Percentiles rank a stretch among this genome's conserved stretches.
Evolutionary conservation across 129 eudicot genomes (phyloP).

Genomic region (Smallanthus sonchifolius): DNA sequence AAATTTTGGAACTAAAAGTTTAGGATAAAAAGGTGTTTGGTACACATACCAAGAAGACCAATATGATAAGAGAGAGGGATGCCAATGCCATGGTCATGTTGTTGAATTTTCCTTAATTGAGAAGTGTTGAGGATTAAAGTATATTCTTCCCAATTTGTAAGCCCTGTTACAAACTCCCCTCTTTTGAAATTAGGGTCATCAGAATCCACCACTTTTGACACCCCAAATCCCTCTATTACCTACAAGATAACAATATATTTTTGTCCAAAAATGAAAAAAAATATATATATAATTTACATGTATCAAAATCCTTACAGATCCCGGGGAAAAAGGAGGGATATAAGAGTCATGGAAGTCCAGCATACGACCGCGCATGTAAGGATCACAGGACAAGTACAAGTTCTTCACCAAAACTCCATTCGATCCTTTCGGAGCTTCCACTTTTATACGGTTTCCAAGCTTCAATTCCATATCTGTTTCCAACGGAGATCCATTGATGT

Average conservation of each 20-base stretch:
- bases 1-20: too few species aligned
- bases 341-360: constrained; percentile 49
- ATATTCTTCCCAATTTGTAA: constrained; percentile 91
- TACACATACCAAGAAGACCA: constrained; percentile 74
- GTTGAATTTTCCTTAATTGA: constrained; percentile 52
- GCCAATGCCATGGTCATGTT: constrained; percentile 20
- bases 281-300: too few species aligned
- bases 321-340: constrained; percentile 58
- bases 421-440: constrained; percentile 46
- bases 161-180: constrained; percentile 66
- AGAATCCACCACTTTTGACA: constrained; percentile 72
- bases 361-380: constrained; percentile 91
- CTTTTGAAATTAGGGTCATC: constrained; percentile 60
- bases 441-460: constrained; percentile 20
- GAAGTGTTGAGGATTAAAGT: constrained; percentile 45
- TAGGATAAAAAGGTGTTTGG: background rate
- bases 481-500: constrained; percentile 44
- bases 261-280: too few species aligned
- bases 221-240: constrained; percentile 83
- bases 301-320: constrained; percentile 55
- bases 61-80: constrained; percentile 74
- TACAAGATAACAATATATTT: too few species aligned
- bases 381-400: constrained; percentile 81
- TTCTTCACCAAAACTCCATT: constrained; percentile 61
- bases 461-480: constrained; percentile 66